Conservation (phyloP, 2,329 filamentous ascomycete genomes). For the Cryphonectria nitschkei region DNA sequence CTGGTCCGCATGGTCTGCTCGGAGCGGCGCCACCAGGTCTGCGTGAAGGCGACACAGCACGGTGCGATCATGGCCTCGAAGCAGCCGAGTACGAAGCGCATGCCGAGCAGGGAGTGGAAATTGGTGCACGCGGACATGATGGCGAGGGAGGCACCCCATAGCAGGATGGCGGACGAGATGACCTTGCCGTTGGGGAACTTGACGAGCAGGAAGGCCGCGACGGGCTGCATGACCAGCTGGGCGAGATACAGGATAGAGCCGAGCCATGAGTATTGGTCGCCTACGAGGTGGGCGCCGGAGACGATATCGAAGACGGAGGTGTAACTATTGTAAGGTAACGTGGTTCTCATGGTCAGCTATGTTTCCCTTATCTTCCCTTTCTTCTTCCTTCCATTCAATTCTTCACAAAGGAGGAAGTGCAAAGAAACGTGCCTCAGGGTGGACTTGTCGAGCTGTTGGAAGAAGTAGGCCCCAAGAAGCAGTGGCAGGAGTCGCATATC, state of each 20-base stretch:
- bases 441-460: slow-evolving; percentile 59
- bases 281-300: slow-evolving; percentile 51
- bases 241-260: slow-evolving; percentile 65
- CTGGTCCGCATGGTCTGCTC: slow-evolving; percentile 55
- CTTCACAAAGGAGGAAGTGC: too few relatives aligned
- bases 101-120: slow-evolving; percentile 49
- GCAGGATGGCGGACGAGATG: slow-evolving; percentile 52
- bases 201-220: slow-evolving; percentile 56
- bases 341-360: slow-evolving; percentile 28
- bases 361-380: slow-evolving; percentile 13
- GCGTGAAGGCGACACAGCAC: slow-evolving; percentile 55
- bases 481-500: slow-evolving; percentile 55
- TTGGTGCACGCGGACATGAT: slow-evolving; percentile 55
- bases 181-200: slow-evolving; percentile 60
- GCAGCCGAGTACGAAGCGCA: slow-evolving; percentile 50
- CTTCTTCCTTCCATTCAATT: too few relatives aligned
- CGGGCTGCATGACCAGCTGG: slow-evolving; percentile 60
- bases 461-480: slow-evolving; percentile 59
- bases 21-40: slow-evolving; percentile 57
- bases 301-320: slow-evolving; percentile 54
- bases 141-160: slow-evolving; percentile 55
- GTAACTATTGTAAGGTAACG: slow-evolving; percentile 36
- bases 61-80: slow-evolving; percentile 56
- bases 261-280: slow-evolving; percentile 59
- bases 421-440: slow-evolving; percentile 36